A percentile compares a stretch with the other conserved stretches of the same genome.
These are phyloP conservation scores for Saitozyma sp. DNA, from an alignment of 768 basidiomycete genomes.

Conservation along the genomic window DNA sequence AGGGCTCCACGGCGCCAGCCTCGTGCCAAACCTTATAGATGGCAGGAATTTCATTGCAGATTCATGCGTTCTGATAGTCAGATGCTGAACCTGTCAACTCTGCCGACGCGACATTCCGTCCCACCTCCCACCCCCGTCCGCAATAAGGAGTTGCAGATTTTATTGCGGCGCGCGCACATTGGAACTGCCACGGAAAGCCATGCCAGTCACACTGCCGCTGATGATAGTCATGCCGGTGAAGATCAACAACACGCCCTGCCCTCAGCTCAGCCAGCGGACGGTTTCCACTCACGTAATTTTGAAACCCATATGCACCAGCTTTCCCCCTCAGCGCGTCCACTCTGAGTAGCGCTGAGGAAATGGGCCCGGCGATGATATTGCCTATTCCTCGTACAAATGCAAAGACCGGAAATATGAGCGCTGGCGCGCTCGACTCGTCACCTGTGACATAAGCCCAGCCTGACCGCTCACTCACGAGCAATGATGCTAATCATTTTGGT, in stretches of 20 bases:
- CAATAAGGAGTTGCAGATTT: too few relatives aligned
- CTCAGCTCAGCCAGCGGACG: too few relatives aligned
- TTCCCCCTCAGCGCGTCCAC: slow-evolving; percentile 20
- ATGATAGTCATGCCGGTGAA: slow-evolving; percentile 39
- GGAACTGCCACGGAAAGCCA: too few relatives aligned
- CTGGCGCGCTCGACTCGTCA: slow-evolving; percentile 33
- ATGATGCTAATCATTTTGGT: slow-evolving; percentile 39
- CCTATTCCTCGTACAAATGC: slow-evolving; percentile 41
- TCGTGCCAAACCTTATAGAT: too few relatives aligned
- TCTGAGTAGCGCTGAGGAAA: slow-evolving; percentile 40
- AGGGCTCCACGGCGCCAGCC: too few relatives aligned
- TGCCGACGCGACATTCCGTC: too few relatives aligned
- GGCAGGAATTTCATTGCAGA: too few relatives aligned
- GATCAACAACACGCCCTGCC: slow-evolving; percentile 30
- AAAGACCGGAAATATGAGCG: slow-evolving; percentile 39
- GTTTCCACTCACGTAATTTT: slow-evolving; percentile 37
- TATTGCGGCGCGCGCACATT: too few relatives aligned
- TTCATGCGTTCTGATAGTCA: too few relatives aligned
- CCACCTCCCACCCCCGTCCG: too few relatives aligned
- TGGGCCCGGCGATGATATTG: slow-evolving; percentile 44
- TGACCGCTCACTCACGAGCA: slow-evolving; percentile 29
- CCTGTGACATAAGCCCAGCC: slow-evolving; percentile 14
- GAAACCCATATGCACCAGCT: slow-evolving; percentile 41
- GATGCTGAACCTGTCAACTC: too few relatives aligned
- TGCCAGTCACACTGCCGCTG: slow-evolving; percentile 10